A percentile compares a stretch with the other conserved stretches of the same genome.
Conservation (phyloP, 1,139 yeast genomes). For the Suhomyces maxii region DNA sequence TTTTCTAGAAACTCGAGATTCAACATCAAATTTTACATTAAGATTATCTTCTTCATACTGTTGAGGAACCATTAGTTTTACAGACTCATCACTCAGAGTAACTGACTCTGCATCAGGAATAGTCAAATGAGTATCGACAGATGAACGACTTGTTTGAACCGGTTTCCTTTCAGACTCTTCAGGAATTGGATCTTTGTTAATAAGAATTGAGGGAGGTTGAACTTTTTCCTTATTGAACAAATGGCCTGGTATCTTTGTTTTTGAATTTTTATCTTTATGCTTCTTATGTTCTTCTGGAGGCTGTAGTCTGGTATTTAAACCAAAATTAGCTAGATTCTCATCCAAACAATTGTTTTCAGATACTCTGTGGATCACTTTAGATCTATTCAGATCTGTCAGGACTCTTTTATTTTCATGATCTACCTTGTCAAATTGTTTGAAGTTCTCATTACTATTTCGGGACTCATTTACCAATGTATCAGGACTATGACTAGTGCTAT, state of each 20-base stretch:
- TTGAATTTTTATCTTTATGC: no score
- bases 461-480: background rate
- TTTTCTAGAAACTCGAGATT: background rate
- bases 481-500: background rate
- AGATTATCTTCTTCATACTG: background rate
- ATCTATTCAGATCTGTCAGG: no score
- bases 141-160: background rate
- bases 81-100: background rate
- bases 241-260: background rate
- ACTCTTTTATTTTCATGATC: no score
- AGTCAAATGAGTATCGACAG: background rate
- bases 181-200: background rate
- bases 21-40: conserved; percentile 6
- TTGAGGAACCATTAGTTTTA: background rate
- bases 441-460: background rate
- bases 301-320: background rate
- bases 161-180: no score
- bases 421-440: background rate
- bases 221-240: background rate
- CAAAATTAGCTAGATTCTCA: background rate
- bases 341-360: no score
- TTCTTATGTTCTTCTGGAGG: background rate
- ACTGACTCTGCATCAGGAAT: background rate
- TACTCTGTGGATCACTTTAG: no score
- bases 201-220: background rate